phyloP scores from a whole-genome alignment of 2,329 filamentous ascomycete species.

The Phymatotrichopsis omnivora region DNA sequence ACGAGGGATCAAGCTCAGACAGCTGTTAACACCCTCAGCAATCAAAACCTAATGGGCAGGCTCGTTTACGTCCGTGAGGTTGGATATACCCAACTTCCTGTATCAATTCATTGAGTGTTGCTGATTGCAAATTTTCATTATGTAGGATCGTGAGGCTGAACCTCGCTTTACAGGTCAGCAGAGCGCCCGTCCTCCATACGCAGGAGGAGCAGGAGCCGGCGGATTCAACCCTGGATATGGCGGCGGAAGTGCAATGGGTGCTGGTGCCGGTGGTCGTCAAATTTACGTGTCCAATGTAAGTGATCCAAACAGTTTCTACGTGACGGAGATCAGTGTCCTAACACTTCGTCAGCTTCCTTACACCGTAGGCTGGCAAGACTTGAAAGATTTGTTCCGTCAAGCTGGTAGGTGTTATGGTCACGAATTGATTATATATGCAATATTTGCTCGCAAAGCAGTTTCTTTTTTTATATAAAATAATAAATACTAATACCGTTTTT shows the following conservation, averaged over 20 bases:
- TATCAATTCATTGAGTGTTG: not conserved
- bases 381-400: slow-evolving; percentile 97
- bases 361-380: slow-evolving; percentile 95
- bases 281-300: slow-evolving; percentile 98
- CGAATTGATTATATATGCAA: too few relatives aligned
- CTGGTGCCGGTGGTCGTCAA: slow-evolving; percentile 59
- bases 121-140: slow-evolving; percentile 14
- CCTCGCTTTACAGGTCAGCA: slow-evolving; percentile 71
- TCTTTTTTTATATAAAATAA: not conserved
- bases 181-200: slow-evolving; percentile 44
- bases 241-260: slow-evolving; percentile 33
- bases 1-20: slow-evolving; percentile 98
- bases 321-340: slow-evolving; percentile 26
- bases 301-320: slow-evolving; percentile 36
- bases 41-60: slow-evolving; percentile 97
- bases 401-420: slow-evolving; percentile 63
- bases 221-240: slow-evolving; percentile 34
- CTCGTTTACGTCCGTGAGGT: slow-evolving; percentile 98
- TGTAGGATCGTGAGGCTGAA: slow-evolving; percentile 90
- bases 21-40: slow-evolving; percentile 94
- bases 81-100: too few relatives aligned
- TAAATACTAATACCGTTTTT: slow-evolving; percentile 14
- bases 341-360: slow-evolving; percentile 66
- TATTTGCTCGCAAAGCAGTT: not conserved
- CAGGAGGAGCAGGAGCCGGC: slow-evolving; percentile 40